Conservation (phyloP, 495 filamentous ascomycete genomes). For the Penicillium fimorum region DNA sequence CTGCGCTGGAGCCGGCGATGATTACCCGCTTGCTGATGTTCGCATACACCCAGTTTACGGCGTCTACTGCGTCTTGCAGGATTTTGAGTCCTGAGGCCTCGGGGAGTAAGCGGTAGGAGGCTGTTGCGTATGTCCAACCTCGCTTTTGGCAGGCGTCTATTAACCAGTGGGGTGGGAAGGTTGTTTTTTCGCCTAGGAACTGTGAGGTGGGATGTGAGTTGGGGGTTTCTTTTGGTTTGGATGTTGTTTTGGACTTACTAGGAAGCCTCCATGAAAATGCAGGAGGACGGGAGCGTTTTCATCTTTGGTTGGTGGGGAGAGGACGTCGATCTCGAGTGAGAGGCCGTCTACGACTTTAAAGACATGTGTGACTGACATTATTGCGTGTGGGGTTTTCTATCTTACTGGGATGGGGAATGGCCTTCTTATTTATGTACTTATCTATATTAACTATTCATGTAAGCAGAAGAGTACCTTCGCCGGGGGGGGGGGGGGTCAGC, state of each 20-base stretch:
- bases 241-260: background rate
- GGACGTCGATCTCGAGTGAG: background rate
- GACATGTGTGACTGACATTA: background rate
- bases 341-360: background rate
- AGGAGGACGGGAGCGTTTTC: constrained; percentile 2
- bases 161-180: constrained; percentile 7
- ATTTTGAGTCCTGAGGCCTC: constrained; percentile 3
- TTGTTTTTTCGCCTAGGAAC: constrained; percentile 9
- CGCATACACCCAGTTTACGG: background rate
- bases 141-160: constrained; percentile 10
- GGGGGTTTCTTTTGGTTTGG: background rate
- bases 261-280: constrained; percentile 13
- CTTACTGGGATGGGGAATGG: too few relatives aligned
- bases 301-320: background rate
- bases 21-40: constrained; percentile 7
- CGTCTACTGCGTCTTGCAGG: constrained; percentile 9
- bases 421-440: too few relatives aligned
- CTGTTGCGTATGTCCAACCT: constrained; percentile 9
- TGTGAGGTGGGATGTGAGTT: background rate
- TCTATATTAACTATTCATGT: too few relatives aligned
- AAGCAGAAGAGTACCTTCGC: too few relatives aligned
- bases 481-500: too few relatives aligned
- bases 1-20: constrained; percentile 12
- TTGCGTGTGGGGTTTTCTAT: background rate
- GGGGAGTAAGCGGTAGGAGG: constrained; percentile 11